Base-by-base conservation (phyloP, 306 rosid genomes). In the Dalbergia cultrata region DNA sequence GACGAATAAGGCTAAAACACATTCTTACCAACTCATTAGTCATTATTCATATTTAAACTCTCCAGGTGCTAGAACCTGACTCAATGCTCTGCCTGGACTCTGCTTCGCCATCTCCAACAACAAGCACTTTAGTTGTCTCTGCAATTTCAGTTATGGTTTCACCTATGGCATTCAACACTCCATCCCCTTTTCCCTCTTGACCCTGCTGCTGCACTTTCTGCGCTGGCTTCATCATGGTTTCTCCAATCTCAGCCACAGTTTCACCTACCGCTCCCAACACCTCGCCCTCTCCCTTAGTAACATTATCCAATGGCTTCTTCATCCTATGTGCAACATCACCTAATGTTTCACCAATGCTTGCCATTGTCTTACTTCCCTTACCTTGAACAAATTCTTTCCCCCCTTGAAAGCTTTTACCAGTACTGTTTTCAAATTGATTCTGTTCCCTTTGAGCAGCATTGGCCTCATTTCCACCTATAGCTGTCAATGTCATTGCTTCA, bases 61-160 rank as follows among this genome's bases (percentile, higher is more conserved):
- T 34, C 44, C 62, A 4, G 70, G 39, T 2, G 12, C 76, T 11
- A 43, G 57, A 35, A 34, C 80, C 75, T 5, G 71, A 12, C 9
- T 21, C 75, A 7, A 8, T 49, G 8, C 14, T 59, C 59, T 80
- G 60, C 77, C 35, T 62, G 35, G 67, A 19, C 77, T 8, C 67
- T 47, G 53, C 57, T 26, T 31, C 64, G 0, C 9, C 80, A n/a
- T 78, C 87, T 53, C 95, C 98, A 56, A 70, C 76, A 70, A 89
- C 93, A 1, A 88, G 70, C 9, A 56, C 76, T 73, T 82, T 90
- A 1, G 93, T 86, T 50, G 91, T 82, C 74, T 91, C 79, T 0
- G 93, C 97, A 39, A 91, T 91, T 81, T 91, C 97, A 0, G 57
- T 56, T 41, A 90, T 78, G 13, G 96, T 91, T 61, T 91, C 99